phyloP scores from a whole-genome alignment of 2,329 filamentous ascomycete genomes.

The Lasiodiplodia sp. region DNA sequence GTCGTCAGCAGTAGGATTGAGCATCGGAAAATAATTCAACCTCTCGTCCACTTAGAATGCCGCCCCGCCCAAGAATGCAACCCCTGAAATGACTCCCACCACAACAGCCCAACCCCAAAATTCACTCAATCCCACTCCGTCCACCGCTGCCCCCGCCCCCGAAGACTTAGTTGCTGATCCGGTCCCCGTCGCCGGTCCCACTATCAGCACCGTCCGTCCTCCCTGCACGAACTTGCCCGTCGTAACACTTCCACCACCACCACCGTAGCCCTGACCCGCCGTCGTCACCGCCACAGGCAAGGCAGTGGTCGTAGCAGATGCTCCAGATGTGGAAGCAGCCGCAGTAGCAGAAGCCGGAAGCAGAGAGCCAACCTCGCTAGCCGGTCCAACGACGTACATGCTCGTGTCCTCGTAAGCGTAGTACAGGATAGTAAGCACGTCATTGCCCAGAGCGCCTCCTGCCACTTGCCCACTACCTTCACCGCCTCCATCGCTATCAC shows the following conservation, averaged over 20 bases:
- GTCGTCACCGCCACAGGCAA: not conserved
- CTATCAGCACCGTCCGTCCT: slow-evolving; percentile 17
- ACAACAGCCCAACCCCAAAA: not conserved
- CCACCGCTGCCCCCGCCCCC: no score
- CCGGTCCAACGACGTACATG: slow-evolving; percentile 18
- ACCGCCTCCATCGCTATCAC: not conserved
- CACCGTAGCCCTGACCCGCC: not conserved
- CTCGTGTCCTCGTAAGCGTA: not conserved
- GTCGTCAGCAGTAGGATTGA: not conserved
- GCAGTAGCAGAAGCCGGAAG: not conserved
- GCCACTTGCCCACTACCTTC: no score
- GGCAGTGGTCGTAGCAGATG: not conserved
- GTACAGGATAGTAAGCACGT: slow-evolving; percentile 16
- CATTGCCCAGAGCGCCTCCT: not conserved
- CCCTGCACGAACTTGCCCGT: slow-evolving; percentile 8
- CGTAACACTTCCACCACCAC: not conserved
- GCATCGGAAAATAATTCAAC: not conserved
- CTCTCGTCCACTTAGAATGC: not conserved
- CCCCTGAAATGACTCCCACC: not conserved
- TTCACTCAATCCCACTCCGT: not conserved
- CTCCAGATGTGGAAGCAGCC: not conserved
- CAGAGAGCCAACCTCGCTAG: not conserved
- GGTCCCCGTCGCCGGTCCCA: not conserved
- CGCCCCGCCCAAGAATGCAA: not conserved
- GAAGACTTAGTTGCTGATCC: not conserved